Evolutionary conservation across 352 stramenopile species (phyloP).

Genomic region (Pelagophyceae sp.): DNA sequence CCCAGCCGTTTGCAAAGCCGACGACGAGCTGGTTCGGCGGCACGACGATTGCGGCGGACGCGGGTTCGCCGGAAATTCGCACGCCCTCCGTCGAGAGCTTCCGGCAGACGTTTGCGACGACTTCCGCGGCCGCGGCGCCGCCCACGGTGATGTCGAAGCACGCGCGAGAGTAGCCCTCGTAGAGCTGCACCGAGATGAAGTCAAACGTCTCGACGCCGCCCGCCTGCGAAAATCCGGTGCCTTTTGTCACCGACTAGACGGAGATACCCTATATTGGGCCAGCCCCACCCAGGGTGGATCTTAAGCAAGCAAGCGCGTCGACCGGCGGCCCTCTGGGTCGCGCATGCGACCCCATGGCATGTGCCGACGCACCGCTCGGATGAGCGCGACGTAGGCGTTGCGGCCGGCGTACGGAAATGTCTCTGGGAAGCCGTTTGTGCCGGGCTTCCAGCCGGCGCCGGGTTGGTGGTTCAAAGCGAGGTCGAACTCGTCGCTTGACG

Average conservation of each 20-base stretch:
- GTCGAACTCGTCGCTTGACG: not conserved
- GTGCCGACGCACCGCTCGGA: too few species aligned
- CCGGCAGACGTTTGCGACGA: conserved; percentile 37
- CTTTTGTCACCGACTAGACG: too few species aligned
- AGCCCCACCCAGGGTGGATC: too few species aligned
- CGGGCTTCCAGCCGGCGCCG: not conserved
- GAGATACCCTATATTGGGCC: too few species aligned
- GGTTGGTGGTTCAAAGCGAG: not conserved
- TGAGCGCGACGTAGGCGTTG: conserved; percentile 14
- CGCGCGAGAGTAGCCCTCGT: conserved; percentile 50
- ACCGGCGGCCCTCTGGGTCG: too few species aligned
- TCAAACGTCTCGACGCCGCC: conserved; percentile 42
- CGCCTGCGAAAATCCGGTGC: too few species aligned
- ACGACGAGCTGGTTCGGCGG: conserved; percentile 43
- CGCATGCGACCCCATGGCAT: too few species aligned
- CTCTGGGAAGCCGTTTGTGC: not conserved
- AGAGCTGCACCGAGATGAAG: conserved; percentile 54
- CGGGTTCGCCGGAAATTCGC: not conserved
- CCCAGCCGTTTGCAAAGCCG: conserved; percentile 50
- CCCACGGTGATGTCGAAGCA: conserved; percentile 36
- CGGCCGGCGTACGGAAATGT: conserved; percentile 13
- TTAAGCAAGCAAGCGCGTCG: too few species aligned
- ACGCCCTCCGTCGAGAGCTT: not conserved
- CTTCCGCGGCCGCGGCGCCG: conserved; percentile 29
- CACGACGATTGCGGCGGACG: conserved; percentile 22